Percentiles rank a stretch among this genome's conserved stretches.
These are phyloP conservation scores for Prunus davidiana DNA, from an alignment of 306 rosid genomes.

Conservation along the genomic window DNA sequence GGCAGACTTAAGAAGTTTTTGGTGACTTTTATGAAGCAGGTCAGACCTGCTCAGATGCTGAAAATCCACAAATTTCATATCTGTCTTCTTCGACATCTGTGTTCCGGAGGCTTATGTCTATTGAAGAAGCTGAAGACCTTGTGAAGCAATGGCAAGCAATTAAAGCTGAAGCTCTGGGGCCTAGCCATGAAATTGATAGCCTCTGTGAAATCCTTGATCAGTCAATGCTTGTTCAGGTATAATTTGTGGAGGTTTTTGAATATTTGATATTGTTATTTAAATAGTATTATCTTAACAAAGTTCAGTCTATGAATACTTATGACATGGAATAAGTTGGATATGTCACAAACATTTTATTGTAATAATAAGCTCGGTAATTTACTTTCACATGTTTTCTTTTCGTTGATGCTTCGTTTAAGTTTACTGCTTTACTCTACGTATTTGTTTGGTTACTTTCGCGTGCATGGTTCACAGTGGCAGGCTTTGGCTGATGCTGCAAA, in stretches of 20 bases:
- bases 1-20: constrained; percentile 53
- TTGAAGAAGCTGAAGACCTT: constrained; percentile 89
- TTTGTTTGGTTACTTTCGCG: constrained; percentile 2
- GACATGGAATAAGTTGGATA: not conserved
- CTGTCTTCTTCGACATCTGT: constrained; percentile 35
- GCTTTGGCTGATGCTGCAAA: constrained; percentile 83
- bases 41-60: constrained; percentile 39
- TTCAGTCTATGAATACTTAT: not conserved
- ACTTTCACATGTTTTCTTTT: not conserved
- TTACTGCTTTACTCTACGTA: not conserved
- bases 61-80: constrained; percentile 28
- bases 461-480: constrained; percentile 60
- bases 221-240: constrained; percentile 94
- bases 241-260: constrained; percentile 15
- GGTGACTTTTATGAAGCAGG: constrained; percentile 36
- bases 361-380: not conserved
- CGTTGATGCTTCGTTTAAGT: not conserved
- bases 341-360: not conserved
- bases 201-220: constrained; percentile 81
- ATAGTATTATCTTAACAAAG: not conserved
- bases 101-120: constrained; percentile 57
- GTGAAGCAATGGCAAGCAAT: constrained; percentile 87
- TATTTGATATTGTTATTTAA: constrained; percentile 1
- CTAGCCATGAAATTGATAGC: constrained; percentile 60
- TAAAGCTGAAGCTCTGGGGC: constrained; percentile 95